These are phyloP conservation scores for Solanum lycopersicoides DNA, from an alignment of 257 asterid species.

Conservation along the genomic window DNA sequence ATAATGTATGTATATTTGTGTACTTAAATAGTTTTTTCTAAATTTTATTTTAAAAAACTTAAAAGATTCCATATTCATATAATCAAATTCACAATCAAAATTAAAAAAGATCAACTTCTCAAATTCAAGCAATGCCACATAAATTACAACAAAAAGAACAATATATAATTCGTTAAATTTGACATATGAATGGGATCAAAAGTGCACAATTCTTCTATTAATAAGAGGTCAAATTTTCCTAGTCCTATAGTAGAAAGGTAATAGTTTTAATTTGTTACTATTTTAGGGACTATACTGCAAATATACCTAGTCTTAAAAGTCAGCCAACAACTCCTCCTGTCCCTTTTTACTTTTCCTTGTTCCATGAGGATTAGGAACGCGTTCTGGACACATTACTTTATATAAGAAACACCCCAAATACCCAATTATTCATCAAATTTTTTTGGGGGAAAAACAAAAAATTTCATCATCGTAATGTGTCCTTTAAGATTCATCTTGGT, in stretches of 20 bases:
- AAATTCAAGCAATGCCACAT: neutral
- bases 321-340: conserved; percentile 6
- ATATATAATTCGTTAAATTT: neutral
- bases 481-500: conserved; percentile 46
- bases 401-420: neutral
- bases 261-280: neutral
- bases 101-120: accelerated
- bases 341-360: neutral
- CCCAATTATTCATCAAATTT: neutral
- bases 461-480: conserved; percentile 20
- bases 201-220: neutral
- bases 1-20: neutral
- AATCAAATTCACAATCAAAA: neutral
- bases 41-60: too few species aligned
- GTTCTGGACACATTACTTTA: neutral
- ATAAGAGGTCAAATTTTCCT: neutral
- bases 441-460: neutral
- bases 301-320: neutral
- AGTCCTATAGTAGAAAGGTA: neutral
- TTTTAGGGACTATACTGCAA: neutral
- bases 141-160: too few species aligned
- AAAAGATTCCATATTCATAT: neutral
- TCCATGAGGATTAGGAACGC: neutral
- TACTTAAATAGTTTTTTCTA: neutral
- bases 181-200: neutral